Evolutionary conservation across 768 basidiomycete species (phyloP).

Genomic region (Artomyces pyxidatus): DNA sequence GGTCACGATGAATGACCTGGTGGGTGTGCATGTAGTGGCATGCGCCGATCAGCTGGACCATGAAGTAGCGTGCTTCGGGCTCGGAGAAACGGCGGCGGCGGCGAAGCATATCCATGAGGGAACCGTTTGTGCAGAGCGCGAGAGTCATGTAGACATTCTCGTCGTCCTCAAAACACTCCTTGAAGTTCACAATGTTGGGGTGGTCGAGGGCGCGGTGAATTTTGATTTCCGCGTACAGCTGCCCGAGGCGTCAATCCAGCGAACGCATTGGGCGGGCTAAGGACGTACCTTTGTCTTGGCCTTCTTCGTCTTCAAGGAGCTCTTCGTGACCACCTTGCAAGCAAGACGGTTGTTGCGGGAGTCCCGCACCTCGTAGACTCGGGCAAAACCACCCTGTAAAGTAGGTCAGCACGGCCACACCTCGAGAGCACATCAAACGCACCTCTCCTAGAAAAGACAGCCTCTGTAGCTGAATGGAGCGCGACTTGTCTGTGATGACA

Average conservation of each 20-base stretch:
- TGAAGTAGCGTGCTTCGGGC: constrained; percentile 86
- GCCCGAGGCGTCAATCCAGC: neutral
- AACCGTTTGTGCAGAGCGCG: constrained; percentile 85
- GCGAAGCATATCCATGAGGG: constrained; percentile 86
- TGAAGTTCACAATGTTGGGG: constrained; percentile 87
- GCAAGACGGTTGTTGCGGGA: constrained; percentile 55
- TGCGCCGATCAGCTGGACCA: constrained; percentile 91
- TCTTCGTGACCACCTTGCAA: constrained; percentile 93
- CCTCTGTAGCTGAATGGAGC: constrained; percentile 50
- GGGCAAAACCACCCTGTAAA: constrained; percentile 80
- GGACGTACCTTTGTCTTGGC: constrained; percentile 85
- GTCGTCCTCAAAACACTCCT: constrained; percentile 92
- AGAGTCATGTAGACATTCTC: constrained; percentile 97
- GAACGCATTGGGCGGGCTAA: neutral
- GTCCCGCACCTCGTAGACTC: constrained; percentile 93
- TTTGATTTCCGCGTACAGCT: constrained; percentile 99
- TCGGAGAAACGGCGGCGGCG: constrained; percentile 83
- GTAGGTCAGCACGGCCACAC: neutral
- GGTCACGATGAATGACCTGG: constrained; percentile 95
- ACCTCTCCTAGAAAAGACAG: constrained; percentile 90
- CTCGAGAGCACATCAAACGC: constrained; percentile 19
- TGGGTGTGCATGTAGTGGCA: constrained; percentile 97
- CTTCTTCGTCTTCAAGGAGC: constrained; percentile 88
- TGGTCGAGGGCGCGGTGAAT: constrained; percentile 88
- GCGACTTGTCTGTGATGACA: constrained; percentile 59